A percentile compares a stretch with the other conserved stretches of the same genome.
These are phyloP conservation scores for Pythium phragmitis DNA, from an alignment of 352 stramenopile species.

Conservation along the genomic window DNA sequence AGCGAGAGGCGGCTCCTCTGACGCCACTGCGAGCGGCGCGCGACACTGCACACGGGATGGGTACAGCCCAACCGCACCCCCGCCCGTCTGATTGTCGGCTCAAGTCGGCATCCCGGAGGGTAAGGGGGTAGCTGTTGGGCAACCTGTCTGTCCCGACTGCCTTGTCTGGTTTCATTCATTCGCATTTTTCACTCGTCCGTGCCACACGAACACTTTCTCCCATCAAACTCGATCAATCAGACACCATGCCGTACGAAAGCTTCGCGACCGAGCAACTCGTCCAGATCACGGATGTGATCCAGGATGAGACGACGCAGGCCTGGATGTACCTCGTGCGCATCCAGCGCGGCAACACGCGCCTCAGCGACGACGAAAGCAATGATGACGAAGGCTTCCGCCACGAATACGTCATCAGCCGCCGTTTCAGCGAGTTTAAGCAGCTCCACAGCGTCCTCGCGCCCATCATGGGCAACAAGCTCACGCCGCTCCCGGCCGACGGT, in stretches of 20 bases:
- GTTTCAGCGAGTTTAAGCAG: constrained; percentile 78
- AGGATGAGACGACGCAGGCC: constrained; percentile 56
- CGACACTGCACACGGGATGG: constrained; percentile 23
- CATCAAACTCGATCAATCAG: neutral
- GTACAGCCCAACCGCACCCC: constrained; percentile 8
- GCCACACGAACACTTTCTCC: neutral
- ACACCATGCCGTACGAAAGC: constrained; percentile 74
- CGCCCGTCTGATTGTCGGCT: neutral
- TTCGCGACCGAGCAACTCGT: constrained; percentile 66
- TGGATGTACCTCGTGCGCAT: constrained; percentile 75
- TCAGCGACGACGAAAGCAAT: constrained; percentile 15
- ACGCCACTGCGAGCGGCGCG: constrained; percentile 25
- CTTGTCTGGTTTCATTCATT: constrained; percentile 3
- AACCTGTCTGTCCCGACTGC: constrained; percentile 14
- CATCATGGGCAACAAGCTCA: constrained; percentile 60
- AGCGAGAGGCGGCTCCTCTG: constrained; percentile 24
- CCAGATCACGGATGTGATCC: constrained; percentile 67
- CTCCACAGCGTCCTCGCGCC: constrained; percentile 53
- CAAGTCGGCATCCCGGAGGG: neutral
- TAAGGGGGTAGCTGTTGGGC: constrained; percentile 1
- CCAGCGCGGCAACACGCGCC: constrained; percentile 40
- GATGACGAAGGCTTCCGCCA: constrained; percentile 48
- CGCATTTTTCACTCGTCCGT: constrained; percentile 11
- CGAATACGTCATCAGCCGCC: constrained; percentile 65
- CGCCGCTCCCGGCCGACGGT: constrained; percentile 61